A percentile compares a stretch with the other conserved stretches of the same genome.
These are phyloP conservation scores for Phytopythium delawarense DNA, from an alignment of 352 stramenopile species.

Conservation along the genomic window DNA sequence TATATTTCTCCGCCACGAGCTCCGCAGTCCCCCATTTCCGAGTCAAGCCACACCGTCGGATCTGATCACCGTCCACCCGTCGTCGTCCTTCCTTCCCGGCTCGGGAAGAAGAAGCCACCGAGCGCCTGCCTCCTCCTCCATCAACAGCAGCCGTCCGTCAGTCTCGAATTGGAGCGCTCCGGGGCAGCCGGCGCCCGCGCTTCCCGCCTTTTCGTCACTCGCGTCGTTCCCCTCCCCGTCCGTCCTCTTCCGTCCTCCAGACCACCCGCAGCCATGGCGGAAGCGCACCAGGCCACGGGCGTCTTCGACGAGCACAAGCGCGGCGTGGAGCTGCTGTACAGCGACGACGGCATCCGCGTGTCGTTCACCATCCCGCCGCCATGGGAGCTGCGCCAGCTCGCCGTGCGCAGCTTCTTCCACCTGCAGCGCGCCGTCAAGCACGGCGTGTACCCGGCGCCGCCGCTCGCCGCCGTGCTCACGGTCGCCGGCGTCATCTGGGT, in stretches of 20 bases:
- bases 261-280: constrained; percentile 46
- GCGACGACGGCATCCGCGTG: constrained; percentile 76
- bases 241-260: no score
- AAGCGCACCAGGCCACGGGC: constrained; percentile 81
- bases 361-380: constrained; percentile 83
- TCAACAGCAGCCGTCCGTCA: background rate
- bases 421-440: constrained; percentile 64
- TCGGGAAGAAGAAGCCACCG: no score
- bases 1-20: background rate
- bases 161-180: constrained; percentile 1
- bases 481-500: constrained; percentile 60
- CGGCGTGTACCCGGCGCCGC: constrained; percentile 76
- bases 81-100: no score
- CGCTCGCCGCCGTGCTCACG: constrained; percentile 48
- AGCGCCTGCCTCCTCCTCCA: background rate
- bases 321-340: constrained; percentile 83
- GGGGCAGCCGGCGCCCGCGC: background rate
- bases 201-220: background rate
- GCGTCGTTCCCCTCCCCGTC: background rate
- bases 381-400: constrained; percentile 60
- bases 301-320: constrained; percentile 87
- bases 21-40: background rate
- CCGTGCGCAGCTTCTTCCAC: constrained; percentile 64
- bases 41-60: no score
- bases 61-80: no score